These are phyloP conservation scores for Agrostemma githago DNA, from an alignment of 148 eudicot species.

Conservation along the genomic window DNA sequence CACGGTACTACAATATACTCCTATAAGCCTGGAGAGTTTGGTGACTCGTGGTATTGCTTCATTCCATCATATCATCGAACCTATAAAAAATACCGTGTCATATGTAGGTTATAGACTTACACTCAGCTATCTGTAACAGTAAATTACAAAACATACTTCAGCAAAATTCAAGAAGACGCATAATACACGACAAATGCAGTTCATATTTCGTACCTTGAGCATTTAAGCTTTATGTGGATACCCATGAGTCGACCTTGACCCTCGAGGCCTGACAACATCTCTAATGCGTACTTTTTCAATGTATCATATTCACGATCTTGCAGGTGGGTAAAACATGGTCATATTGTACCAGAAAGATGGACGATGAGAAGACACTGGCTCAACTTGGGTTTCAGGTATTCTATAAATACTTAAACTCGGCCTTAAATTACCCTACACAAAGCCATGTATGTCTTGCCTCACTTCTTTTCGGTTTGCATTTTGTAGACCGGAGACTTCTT, in stretches of 20 bases:
- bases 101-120: no score
- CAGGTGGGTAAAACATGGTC: conserved; percentile 62
- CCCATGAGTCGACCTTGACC: neutral
- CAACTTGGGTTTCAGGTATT: conserved; percentile 58
- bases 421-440: neutral
- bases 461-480: conserved; percentile 14
- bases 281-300: neutral
- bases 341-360: conserved; percentile 27
- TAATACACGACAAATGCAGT: no score
- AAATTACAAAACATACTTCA: no score
- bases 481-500: conserved; percentile 29
- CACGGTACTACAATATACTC: no score
- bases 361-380: conserved; percentile 35
- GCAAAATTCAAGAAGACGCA: no score
- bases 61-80: no score
- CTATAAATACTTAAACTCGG: neutral
- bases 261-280: neutral
- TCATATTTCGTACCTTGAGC: neutral
- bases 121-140: neutral
- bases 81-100: no score
- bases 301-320: conserved; percentile 2
- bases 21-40: no score
- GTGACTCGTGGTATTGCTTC: no score
- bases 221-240: neutral
- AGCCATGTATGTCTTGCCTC: neutral